These are phyloP conservation scores for Arthrobotrys pseudoclavata DNA, from an alignment of 2,329 filamentous ascomycete species.

Conservation along the genomic window DNA sequence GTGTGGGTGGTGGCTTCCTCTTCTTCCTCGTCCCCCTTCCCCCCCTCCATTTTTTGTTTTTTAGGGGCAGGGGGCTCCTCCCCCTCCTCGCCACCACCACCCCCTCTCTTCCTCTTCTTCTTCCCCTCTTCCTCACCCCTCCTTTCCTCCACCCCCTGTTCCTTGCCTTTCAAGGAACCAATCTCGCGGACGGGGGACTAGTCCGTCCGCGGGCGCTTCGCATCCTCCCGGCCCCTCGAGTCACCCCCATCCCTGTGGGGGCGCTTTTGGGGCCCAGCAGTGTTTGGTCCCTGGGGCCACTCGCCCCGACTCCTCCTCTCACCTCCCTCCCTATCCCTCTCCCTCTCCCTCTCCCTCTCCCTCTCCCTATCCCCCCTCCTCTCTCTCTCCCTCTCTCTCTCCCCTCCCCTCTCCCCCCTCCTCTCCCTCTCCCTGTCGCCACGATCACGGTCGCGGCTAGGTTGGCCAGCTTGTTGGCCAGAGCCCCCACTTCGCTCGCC, in stretches of 20 bases:
- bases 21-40: background rate
- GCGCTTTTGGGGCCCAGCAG: constrained; percentile 44
- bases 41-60: background rate
- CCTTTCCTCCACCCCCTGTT: constrained; percentile 12
- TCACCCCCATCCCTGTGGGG: constrained; percentile 55
- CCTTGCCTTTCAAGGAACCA: constrained; percentile 29
- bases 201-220: constrained; percentile 54
- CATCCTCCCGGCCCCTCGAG: constrained; percentile 50
- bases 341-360: constrained; percentile 19
- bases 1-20: constrained; percentile 1
- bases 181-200: constrained; percentile 37
- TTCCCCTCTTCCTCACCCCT: background rate
- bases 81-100: background rate
- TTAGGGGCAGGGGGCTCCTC: constrained; percentile 18
- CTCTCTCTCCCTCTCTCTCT: constrained; percentile 11
- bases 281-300: constrained; percentile 28
- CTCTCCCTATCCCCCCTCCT: constrained; percentile 36
- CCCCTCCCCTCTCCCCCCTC: background rate
- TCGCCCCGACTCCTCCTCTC: constrained; percentile 5
- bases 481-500: constrained; percentile 20
- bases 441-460: background rate
- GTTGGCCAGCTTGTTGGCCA: constrained; percentile 14
- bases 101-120: constrained; percentile 2
- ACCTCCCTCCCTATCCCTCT: constrained; percentile 23
- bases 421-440: constrained; percentile 10